These are phyloP conservation scores for Austroboletus niveus DNA, from an alignment of 1,284 basidiomycete genomes.

Conservation along the genomic window DNA sequence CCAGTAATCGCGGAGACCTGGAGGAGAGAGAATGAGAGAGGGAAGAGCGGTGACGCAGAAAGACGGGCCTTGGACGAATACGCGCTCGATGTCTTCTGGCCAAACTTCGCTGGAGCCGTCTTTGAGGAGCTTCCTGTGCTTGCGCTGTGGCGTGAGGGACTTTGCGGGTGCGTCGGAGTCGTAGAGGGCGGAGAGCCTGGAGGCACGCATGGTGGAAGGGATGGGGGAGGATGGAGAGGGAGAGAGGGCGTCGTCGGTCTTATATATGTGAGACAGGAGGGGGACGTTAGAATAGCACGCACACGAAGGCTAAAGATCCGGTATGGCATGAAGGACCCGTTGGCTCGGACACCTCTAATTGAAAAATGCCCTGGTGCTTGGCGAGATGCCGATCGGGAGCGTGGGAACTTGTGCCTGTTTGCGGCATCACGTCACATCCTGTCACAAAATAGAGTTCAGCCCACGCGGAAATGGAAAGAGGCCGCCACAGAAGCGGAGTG, in stretches of 20 bases:
- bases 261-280: conserved; percentile 32
- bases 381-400: conserved; percentile 28
- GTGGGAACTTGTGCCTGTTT: conserved; percentile 24
- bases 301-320: conserved; percentile 42
- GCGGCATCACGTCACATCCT: conserved; percentile 13
- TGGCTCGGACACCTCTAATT: conserved; percentile 38
- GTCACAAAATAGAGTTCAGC: conserved; percentile 25
- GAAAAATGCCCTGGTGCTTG: conserved; percentile 30
- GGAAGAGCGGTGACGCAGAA: neutral
- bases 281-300: conserved; percentile 9
- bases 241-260: conserved; percentile 7
- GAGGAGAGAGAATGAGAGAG: conserved; percentile 3
- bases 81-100: conserved; percentile 70
- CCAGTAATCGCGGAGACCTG: conserved; percentile 74
- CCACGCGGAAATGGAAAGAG: conserved; percentile 36
- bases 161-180: conserved; percentile 34
- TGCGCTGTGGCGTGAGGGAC: conserved; percentile 71
- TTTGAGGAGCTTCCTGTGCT: conserved; percentile 79
- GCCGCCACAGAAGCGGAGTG: conserved; percentile 34
- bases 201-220: conserved; percentile 31
- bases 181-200: conserved; percentile 19
- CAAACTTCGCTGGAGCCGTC: conserved; percentile 79
- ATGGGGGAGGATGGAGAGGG: conserved; percentile 8
- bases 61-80: conserved; percentile 68
- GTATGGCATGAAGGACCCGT: conserved; percentile 38